phyloP scores from a whole-genome alignment of 2,329 filamentous ascomycete genomes.

The Verticillium klebahnii region DNA sequence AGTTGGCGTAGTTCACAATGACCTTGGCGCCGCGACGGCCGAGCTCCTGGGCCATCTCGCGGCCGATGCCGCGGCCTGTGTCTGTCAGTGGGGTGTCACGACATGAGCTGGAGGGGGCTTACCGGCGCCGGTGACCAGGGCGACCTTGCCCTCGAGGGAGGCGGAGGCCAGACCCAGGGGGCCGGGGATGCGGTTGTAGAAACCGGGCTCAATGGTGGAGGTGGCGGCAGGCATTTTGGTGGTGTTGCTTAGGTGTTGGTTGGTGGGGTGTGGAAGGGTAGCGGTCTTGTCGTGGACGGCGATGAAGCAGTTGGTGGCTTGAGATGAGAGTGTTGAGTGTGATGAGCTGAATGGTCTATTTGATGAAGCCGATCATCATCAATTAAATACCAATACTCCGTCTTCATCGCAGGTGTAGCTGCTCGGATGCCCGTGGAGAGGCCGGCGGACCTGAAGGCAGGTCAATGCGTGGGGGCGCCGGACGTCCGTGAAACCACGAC shows the following conservation, averaged over 20 bases:
- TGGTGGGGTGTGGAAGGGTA: background rate
- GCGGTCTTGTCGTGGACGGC: background rate
- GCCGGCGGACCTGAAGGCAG: background rate
- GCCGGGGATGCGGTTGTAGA: conserved; percentile 32
- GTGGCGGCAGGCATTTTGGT: conserved; percentile 25
- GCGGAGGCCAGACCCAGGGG: conserved; percentile 32
- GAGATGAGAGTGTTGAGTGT: background rate
- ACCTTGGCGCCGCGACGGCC: conserved; percentile 53
- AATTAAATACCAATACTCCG: background rate
- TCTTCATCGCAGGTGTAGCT: background rate
- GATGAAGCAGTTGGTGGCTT: background rate
- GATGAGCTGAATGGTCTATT: background rate
- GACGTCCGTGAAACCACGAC: conserved; percentile 3
- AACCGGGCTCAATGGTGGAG: conserved; percentile 19
- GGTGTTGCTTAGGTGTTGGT: background rate
- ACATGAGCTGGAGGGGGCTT: conserved; percentile 14
- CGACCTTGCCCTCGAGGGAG: conserved; percentile 79
- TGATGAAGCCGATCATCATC: background rate
- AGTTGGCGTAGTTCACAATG: conserved; percentile 56
- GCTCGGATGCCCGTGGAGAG: conserved; percentile 3
- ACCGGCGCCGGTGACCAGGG: conserved; percentile 69
- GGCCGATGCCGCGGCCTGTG: conserved; percentile 52
- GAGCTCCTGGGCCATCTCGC: conserved; percentile 53
- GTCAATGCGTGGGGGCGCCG: background rate
- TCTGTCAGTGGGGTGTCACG: background rate